Percentiles rank a stretch among this genome's conserved stretches.
Evolutionary conservation across 768 basidiomycete species (phyloP).

Genomic region (Tephrocybe sp.): DNA sequence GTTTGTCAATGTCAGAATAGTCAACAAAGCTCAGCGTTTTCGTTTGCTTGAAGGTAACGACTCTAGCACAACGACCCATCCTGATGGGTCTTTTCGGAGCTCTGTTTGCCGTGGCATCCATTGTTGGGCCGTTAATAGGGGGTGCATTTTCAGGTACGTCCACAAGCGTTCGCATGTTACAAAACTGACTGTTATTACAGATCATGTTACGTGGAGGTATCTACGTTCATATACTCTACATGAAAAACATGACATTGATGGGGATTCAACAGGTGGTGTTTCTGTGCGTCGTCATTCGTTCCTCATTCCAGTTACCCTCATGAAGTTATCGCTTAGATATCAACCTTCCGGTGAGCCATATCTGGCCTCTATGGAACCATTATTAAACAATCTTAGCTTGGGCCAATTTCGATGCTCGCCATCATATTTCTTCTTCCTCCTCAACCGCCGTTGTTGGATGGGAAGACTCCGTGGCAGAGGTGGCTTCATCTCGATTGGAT

Average conservation of each 20-base stretch:
- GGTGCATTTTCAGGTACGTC: constrained; percentile 17
- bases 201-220: constrained; percentile 19
- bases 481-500: constrained; percentile 34
- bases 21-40: not conserved
- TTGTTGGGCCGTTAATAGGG: constrained; percentile 32
- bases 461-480: constrained; percentile 6
- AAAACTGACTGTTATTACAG: constrained; percentile 21
- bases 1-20: not conserved
- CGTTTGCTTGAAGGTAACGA: constrained; percentile 4
- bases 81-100: constrained; percentile 20
- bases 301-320: not conserved
- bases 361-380: not conserved
- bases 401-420: constrained; percentile 14
- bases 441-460: constrained; percentile 2
- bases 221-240: not conserved
- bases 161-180: not conserved
- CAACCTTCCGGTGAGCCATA: not conserved
- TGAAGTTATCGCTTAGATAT: not conserved
- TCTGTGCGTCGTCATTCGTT: constrained; percentile 16
- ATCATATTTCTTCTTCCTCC: constrained; percentile 18
- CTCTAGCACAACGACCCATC: constrained; percentile 17
- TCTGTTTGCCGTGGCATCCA: constrained; percentile 34
- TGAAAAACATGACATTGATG: too few species aligned
- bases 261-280: constrained; percentile 23
- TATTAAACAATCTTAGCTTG: constrained; percentile 6